Evolutionary conservation across 1,139 yeast genomes (phyloP).

Genomic region (Scheffersomyces titani): DNA sequence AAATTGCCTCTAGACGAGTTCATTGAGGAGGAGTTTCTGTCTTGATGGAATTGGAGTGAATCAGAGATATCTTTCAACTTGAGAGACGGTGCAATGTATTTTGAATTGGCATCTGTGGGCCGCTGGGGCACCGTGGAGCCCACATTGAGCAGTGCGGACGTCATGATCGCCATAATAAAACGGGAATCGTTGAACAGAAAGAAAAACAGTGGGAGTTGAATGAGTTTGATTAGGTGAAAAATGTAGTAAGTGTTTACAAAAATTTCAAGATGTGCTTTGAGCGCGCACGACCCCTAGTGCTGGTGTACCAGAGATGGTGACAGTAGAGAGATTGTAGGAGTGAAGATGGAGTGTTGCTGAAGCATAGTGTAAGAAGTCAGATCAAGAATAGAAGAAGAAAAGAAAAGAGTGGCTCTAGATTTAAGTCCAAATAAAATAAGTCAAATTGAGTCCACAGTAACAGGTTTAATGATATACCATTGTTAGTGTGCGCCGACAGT

Average conservation of each 20-base stretch:
- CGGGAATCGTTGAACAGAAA: not conserved
- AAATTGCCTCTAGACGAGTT: constrained; percentile 27
- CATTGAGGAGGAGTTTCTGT: constrained; percentile 22
- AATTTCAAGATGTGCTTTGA: not conserved
- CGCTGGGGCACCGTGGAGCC: not conserved
- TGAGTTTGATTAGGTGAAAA: constrained; percentile 1
- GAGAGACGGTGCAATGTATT: constrained; percentile 38
- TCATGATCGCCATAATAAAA: not conserved
- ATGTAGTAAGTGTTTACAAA: not conserved
- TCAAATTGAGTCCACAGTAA: no score
- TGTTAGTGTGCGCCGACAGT: not conserved
- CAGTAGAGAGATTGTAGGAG: not conserved
- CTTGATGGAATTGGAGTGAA: constrained; percentile 41
- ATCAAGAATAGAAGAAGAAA: not conserved
- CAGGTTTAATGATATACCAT: no score
- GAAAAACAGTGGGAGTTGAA: not conserved
- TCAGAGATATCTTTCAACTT: constrained; percentile 32
- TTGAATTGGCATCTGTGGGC: constrained; percentile 12
- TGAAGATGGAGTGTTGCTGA: not conserved
- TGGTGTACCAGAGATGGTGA: not conserved
- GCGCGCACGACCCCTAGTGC: not conserved
- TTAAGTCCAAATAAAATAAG: no score
- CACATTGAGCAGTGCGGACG: not conserved
- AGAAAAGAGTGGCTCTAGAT: not conserved
- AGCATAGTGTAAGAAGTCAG: not conserved